A percentile compares a stretch with the other conserved stretches of the same genome.
These are phyloP conservation scores for Amylostereum areolatum DNA, from an alignment of 1,284 basidiomycete genomes.

Conservation along the genomic window DNA sequence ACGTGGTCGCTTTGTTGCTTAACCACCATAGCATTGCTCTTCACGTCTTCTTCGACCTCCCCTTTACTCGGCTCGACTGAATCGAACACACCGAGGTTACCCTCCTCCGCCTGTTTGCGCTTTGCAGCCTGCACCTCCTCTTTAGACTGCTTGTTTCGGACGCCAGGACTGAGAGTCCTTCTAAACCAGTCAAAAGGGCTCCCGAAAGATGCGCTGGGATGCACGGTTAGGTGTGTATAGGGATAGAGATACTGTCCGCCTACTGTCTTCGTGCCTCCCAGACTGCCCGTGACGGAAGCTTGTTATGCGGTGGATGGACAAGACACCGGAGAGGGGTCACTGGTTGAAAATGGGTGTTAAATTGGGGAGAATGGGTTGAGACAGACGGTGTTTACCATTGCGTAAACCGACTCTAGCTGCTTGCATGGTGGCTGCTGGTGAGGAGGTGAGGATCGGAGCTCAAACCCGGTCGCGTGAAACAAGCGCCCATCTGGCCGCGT, in stretches of 20 bases:
- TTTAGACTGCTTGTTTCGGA: conserved; percentile 37
- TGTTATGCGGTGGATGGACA: conserved; percentile 15
- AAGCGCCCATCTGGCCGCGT: not conserved
- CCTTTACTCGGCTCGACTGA: conserved; percentile 13
- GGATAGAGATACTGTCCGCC: conserved; percentile 5
- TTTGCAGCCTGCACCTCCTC: conserved; percentile 48
- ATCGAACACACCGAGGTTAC: conserved; percentile 54
- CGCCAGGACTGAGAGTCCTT: conserved; percentile 46
- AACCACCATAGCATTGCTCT: conserved; percentile 2
- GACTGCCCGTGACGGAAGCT: conserved; percentile 22
- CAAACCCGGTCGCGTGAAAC: conserved; percentile 3
- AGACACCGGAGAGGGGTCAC: conserved; percentile 1
- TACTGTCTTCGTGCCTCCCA: conserved; percentile 37
- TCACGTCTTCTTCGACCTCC: not conserved
- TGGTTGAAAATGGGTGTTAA: not conserved
- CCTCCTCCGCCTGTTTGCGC: conserved; percentile 45
- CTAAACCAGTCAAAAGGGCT: conserved; percentile 62
- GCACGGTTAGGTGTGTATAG: conserved; percentile 2
- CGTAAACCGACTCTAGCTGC: conserved; percentile 23
- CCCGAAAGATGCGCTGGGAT: conserved; percentile 25
- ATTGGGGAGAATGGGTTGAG: not conserved
- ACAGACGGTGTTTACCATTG: conserved; percentile 14
- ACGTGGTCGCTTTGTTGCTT: conserved; percentile 12
- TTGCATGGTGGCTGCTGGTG: conserved; percentile 24
- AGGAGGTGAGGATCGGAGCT: conserved; percentile 11